Conservation (phyloP, 257 asterid species). For the Petunia axillaris region DNA sequence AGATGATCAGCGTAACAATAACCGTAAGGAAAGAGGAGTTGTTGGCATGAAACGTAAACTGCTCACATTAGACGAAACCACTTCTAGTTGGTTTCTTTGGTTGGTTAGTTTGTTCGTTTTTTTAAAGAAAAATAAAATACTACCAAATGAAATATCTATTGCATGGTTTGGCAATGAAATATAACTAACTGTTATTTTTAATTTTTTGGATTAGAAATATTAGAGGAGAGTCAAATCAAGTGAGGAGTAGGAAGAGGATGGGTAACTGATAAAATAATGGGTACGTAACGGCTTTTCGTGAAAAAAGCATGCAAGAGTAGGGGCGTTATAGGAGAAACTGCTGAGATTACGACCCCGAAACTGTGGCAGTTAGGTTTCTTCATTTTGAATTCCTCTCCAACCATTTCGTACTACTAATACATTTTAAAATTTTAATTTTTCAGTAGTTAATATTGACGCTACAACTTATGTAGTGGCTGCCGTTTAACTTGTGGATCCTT, state of each 20-base stretch:
- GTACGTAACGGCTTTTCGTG: conserved; percentile 40
- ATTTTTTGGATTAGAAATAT: too few relatives aligned
- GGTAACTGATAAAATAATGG: conserved; percentile 34
- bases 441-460: not conserved
- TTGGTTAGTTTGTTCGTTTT: conserved; percentile 38
- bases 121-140: too few relatives aligned
- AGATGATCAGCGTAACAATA: conserved; percentile 27
- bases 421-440: not conserved
- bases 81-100: conserved; percentile 38
- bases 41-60: conserved; percentile 68
- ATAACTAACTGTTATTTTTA: not conserved
- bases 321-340: conserved; percentile 44
- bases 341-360: conserved; percentile 49
- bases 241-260: not conserved
- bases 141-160: not conserved
- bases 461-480: too few relatives aligned
- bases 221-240: not conserved
- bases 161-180: conserved; percentile 1
- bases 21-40: conserved; percentile 52
- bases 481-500: too few relatives aligned
- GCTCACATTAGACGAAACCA: conserved; percentile 54
- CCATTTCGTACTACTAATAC: not conserved
- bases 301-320: conserved; percentile 23
- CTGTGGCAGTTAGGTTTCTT: conserved; percentile 32
- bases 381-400: not conserved